phyloP scores from a whole-genome alignment of 306 rosid genomes.

The Inga laurina region DNA sequence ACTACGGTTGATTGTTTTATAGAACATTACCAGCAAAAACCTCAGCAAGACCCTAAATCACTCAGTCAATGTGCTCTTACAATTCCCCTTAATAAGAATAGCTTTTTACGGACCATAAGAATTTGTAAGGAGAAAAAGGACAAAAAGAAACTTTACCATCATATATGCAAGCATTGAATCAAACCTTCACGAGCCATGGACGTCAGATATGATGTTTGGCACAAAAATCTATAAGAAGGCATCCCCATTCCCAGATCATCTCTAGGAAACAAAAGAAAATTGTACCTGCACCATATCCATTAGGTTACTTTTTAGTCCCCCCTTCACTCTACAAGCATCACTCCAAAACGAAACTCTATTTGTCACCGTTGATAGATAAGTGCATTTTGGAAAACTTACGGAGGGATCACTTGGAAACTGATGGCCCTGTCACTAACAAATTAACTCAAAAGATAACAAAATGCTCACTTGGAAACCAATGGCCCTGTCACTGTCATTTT shows the following conservation, averaged over 20 bases:
- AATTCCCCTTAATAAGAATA: neutral
- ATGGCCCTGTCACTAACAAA: too few species aligned
- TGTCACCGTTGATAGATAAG: too few species aligned
- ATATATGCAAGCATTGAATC: slow-evolving; percentile 74
- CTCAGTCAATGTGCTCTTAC: neutral
- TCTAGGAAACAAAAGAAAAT: slow-evolving; percentile 80
- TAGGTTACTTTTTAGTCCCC: neutral
- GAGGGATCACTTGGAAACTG: too few species aligned
- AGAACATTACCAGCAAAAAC: neutral
- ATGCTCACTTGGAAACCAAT: too few species aligned
- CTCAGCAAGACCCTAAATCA: neutral
- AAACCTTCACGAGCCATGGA: slow-evolving; percentile 80
- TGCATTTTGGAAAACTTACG: too few species aligned
- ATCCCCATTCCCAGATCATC: slow-evolving; percentile 80
- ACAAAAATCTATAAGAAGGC: slow-evolving; percentile 80
- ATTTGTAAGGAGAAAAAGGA: neutral
- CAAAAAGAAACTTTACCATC: slow-evolving; percentile 53
- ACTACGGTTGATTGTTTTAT: neutral
- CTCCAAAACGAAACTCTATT: too few species aligned
- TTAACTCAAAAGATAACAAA: too few species aligned
- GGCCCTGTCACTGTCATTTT: too few species aligned
- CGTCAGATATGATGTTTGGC: slow-evolving; percentile 66
- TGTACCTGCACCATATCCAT: slow-evolving; percentile 62
- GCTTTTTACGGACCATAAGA: neutral
- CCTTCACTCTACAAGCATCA: neutral